Percentiles rank a stretch among this genome's conserved stretches.
These are phyloP conservation scores for Graphilbum sp. DNA, from an alignment of 2,329 filamentous ascomycete species.

Conservation along the genomic window DNA sequence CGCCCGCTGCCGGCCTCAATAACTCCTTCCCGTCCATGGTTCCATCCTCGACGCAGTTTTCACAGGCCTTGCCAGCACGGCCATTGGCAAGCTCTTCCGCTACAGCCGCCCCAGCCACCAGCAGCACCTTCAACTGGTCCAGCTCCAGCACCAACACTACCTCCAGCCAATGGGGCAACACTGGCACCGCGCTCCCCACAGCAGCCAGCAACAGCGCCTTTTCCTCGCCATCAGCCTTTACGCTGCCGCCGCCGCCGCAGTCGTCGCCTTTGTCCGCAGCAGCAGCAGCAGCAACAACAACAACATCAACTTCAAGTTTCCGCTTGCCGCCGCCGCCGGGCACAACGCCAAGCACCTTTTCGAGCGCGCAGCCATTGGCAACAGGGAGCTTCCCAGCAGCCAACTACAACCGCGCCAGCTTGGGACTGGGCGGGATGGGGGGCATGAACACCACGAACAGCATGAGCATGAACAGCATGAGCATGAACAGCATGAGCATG, in stretches of 20 bases:
- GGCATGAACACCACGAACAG: constrained; percentile 12
- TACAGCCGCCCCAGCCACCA: constrained; percentile 8
- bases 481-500: constrained; percentile 10
- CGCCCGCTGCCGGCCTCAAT: constrained; percentile 22
- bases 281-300: too few relatives aligned
- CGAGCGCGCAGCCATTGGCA: too few relatives aligned
- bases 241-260: constrained; percentile 36
- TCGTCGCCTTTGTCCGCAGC: constrained; percentile 16
- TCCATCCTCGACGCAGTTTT: constrained; percentile 45
- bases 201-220: too few relatives aligned
- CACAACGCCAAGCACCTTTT: constrained; percentile 3
- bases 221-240: constrained; percentile 31
- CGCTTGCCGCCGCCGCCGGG: constrained; percentile 29
- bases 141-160: not conserved
- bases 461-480: constrained; percentile 12
- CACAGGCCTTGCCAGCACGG: constrained; percentile 38
- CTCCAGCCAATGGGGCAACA: constrained; percentile 10
- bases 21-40: constrained; percentile 40
- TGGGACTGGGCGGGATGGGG: constrained; percentile 8
- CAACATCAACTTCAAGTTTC: too few relatives aligned
- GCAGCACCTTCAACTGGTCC: constrained; percentile 1
- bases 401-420: constrained; percentile 4
- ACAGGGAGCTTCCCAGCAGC: too few relatives aligned
- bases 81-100: constrained; percentile 1
- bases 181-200: too few relatives aligned